Evolutionary conservation across 768 basidiomycete species (phyloP), one percentile per base, ranked within the genome.

Genomic region (Mycena galericulata): DNA sequence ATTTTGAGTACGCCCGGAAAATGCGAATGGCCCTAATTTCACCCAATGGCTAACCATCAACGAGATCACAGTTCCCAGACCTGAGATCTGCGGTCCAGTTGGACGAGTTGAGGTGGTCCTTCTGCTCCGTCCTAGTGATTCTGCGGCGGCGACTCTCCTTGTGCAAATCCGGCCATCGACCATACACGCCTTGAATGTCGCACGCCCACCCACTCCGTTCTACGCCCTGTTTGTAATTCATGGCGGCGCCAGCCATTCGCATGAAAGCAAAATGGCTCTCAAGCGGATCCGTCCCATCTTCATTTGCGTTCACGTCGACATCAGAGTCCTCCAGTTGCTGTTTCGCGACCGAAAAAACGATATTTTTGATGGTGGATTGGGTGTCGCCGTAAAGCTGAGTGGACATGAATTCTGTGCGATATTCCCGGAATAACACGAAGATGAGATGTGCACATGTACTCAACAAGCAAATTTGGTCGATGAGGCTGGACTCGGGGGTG

Each of bases 201-300:
- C 53, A 56, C 2, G 64, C 56, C 46, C 47, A 50, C 14, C 54
- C 64, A 24, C n/a, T 34, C 3, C 64, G 40, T 20, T 66, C 64
- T 22, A 59, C 29, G 1, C 41, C 45, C 22, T 56, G 53, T n/a
- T 62, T 62, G 26, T 62, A 62, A 22, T 27, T 46, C 51, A 64
- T 55, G 3, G 62, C 62, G 18, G 34, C 47, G 24, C 45, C 60
- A 1, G 67, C 65, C 43, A 56, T 76, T 24, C 65, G 68, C n/a
- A 71, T 54, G 1, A 70, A 62, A 1, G 74, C 74, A 70, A 80
- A 81, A 1, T 78, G 58, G 4, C 72, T 47, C 51, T 81, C 76
- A 3, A 81, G 70, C 0, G 73, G 72, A 62, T 81, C 77, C 38
- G 76, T 73, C 15, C 79, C 77, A 38, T 58, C 43, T 18, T 58